phyloP scores from a whole-genome alignment of 2,329 filamentous ascomycete species.

The Fusarium virguliforme region DNA sequence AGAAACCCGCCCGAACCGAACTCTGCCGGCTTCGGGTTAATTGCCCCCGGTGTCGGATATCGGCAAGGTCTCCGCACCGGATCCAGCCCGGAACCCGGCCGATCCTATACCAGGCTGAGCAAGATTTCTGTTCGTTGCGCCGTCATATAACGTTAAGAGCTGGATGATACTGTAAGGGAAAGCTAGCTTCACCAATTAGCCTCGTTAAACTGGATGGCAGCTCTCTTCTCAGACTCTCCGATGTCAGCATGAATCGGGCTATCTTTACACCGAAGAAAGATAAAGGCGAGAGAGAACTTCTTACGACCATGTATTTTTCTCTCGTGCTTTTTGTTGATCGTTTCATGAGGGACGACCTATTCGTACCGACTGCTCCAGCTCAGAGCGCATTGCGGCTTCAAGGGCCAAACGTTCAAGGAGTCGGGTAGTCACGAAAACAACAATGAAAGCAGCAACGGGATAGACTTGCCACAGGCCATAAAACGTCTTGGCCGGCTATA shows the following conservation, averaged over 20 bases:
- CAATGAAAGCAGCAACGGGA: not conserved
- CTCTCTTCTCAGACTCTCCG: too few relatives aligned
- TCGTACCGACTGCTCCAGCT: too few relatives aligned
- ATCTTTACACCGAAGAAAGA: not conserved
- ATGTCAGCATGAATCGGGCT: too few relatives aligned
- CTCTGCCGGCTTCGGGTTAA: slow-evolving; percentile 5
- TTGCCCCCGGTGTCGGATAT: not conserved
- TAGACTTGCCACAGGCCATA: not conserved
- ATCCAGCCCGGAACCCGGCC: not conserved
- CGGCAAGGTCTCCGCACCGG: not conserved
- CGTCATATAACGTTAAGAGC: too few relatives aligned
- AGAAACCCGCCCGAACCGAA: not conserved
- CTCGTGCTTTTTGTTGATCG: too few relatives aligned
- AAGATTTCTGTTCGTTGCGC: too few relatives aligned
- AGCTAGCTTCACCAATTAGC: too few relatives aligned
- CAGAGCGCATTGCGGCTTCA: not conserved
- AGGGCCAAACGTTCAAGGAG: not conserved
- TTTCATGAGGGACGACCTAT: too few relatives aligned
- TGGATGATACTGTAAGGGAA: too few relatives aligned
- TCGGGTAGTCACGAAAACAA: not conserved
- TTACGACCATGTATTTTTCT: too few relatives aligned
- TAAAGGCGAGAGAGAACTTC: too few relatives aligned
- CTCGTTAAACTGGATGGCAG: too few relatives aligned
- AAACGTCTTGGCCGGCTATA: not conserved
- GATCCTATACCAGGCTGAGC: not conserved